Evolutionary conservation across 176 grass and related monocot genomes (phyloP).

Genomic region (Paspalum notatum): DNA sequence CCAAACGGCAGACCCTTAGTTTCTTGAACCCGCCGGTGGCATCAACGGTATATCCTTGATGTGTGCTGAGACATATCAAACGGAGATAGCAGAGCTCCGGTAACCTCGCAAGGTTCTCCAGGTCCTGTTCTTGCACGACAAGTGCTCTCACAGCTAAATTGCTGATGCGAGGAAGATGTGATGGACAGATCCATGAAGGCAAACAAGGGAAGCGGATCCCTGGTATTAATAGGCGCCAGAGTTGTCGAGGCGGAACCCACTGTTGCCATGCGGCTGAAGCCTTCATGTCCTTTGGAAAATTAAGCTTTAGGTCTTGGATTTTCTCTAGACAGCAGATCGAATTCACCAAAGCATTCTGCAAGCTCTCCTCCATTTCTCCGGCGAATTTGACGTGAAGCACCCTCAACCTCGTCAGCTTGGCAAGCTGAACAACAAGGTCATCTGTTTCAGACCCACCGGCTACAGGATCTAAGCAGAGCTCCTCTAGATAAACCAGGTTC

Average conservation of each 20-base stretch:
- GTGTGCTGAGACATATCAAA: too few relatives aligned
- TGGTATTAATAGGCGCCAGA: too few relatives aligned
- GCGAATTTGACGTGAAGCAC: background rate
- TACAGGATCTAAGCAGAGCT: background rate
- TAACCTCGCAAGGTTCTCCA: background rate
- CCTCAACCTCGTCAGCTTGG: background rate
- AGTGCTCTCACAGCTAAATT: background rate
- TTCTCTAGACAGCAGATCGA: background rate
- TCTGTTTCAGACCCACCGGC: too few relatives aligned
- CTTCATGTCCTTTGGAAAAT: too few relatives aligned
- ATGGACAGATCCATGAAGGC: too few relatives aligned
- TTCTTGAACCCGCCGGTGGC: too few relatives aligned
- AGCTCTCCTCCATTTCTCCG: background rate
- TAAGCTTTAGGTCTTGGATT: background rate
- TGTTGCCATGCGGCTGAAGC: too few relatives aligned
- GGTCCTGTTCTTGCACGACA: background rate
- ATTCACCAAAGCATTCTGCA: too few relatives aligned
- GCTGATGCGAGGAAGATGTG: background rate
- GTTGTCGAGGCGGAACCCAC: too few relatives aligned
- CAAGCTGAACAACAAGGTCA: background rate
- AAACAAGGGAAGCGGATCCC: too few relatives aligned
- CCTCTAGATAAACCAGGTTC: background rate
- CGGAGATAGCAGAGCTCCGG: background rate
- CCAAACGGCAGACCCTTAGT: too few relatives aligned
- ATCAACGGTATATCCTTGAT: too few relatives aligned